phyloP scores from a whole-genome alignment of 2,329 filamentous ascomycete genomes.

The Byssothecium circinans region DNA sequence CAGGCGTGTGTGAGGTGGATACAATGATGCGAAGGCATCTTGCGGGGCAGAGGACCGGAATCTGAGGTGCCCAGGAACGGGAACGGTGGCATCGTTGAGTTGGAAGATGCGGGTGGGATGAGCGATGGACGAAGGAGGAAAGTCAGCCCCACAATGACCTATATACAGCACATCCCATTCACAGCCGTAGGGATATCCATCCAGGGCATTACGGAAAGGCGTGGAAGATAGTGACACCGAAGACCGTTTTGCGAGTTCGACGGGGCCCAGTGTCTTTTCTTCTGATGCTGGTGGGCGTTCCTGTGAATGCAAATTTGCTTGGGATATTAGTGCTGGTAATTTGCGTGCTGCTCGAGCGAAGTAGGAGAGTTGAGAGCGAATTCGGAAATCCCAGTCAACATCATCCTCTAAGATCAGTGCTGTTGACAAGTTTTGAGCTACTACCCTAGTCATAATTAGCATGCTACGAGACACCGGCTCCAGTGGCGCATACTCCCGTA shows the following conservation, averaged over 20 bases:
- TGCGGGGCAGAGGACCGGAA: slow-evolving; percentile 19
- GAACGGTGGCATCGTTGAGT: slow-evolving; percentile 22
- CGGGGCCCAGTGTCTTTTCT: slow-evolving; percentile 1
- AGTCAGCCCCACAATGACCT: slow-evolving; percentile 41
- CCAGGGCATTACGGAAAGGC: slow-evolving; percentile 6
- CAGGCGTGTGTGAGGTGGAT: slow-evolving; percentile 24
- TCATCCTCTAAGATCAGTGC: slow-evolving; percentile 32
- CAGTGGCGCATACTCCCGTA: slow-evolving; percentile 16
- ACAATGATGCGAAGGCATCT: slow-evolving; percentile 18
- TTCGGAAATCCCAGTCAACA: slow-evolving; percentile 28
- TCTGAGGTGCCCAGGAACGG: slow-evolving; percentile 22
- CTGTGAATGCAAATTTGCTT: slow-evolving; percentile 2
- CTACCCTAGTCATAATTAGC: slow-evolving; percentile 17
- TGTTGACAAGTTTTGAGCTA: slow-evolving; percentile 23
- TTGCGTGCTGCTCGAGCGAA: slow-evolving; percentile 15
- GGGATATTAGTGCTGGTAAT: slow-evolving; percentile 12
- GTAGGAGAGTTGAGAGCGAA: slow-evolving; percentile 18
- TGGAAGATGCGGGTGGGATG: slow-evolving; percentile 22
- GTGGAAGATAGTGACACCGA: slow-evolving; percentile 11
- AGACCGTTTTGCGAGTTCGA: slow-evolving; percentile 18
- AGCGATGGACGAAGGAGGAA: slow-evolving; percentile 17
- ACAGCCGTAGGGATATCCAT: slow-evolving; percentile 27
- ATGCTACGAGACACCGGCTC: not conserved
- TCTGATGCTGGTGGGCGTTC: slow-evolving; percentile 7
- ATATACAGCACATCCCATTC: slow-evolving; percentile 46